Evolutionary conservation across 371 early-diverging fungal genomes (phyloP).

Genomic region (Syncephalastrum sp.): DNA sequence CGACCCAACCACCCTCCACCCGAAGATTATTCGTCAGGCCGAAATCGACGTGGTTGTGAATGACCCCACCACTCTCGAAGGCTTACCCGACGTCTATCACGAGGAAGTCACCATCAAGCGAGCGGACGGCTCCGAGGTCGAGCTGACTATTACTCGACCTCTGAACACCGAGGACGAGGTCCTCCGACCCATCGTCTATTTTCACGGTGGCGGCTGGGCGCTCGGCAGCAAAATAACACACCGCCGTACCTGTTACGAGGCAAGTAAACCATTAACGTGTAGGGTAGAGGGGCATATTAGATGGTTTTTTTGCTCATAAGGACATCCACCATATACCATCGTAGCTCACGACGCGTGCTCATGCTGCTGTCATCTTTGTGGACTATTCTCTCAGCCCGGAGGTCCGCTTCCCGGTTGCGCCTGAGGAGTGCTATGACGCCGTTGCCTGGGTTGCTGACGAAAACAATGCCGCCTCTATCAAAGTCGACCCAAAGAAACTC

Average conservation of each 20-base stretch:
- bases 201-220: conserved; percentile 23
- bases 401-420: conserved; percentile 28
- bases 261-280: background rate
- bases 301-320: too few relatives aligned
- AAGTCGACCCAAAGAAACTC: conserved; percentile 19
- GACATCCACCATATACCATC: too few relatives aligned
- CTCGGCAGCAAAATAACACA: conserved; percentile 14
- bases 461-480: conserved; percentile 16
- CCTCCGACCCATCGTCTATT: conserved; percentile 12
- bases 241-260: conserved; percentile 8
- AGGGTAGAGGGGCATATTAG: too few relatives aligned
- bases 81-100: background rate
- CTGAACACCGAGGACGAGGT: conserved; percentile 7
- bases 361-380: conserved; percentile 22
- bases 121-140: conserved; percentile 3
- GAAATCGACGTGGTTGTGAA: too few relatives aligned
- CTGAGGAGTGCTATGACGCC: conserved; percentile 31
- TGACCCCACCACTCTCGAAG: background rate
- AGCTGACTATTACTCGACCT: conserved; percentile 6
- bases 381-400: conserved; percentile 28
- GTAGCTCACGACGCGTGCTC: conserved; percentile 10
- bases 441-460: conserved; percentile 21
- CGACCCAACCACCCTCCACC: too few relatives aligned
- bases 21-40: too few relatives aligned
- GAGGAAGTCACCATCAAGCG: background rate